Percentiles rank a stretch among this genome's conserved stretches.
phyloP scores from a whole-genome alignment of 768 basidiomycete genomes.

The Boletus rex-veris region DNA sequence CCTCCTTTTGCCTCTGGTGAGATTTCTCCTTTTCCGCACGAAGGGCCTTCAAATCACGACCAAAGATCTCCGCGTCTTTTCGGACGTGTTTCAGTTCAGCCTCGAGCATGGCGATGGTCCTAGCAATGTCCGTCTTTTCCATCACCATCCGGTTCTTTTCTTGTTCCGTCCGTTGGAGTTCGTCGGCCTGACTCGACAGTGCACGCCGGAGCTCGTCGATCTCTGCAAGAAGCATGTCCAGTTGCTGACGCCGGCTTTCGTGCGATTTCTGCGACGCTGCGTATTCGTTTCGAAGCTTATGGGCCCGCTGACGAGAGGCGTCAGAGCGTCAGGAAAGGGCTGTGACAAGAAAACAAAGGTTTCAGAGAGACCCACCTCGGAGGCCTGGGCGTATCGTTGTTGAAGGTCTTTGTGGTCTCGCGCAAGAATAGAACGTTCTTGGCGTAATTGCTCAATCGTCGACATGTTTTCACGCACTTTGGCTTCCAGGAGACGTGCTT shows the following conservation, averaged over 20 bases:
- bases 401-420: constrained; percentile 74
- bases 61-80: constrained; percentile 73
- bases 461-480: constrained; percentile 67
- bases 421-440: constrained; percentile 69
- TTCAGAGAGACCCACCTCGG: constrained; percentile 49
- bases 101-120: constrained; percentile 65
- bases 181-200: constrained; percentile 55
- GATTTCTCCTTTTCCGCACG: constrained; percentile 64
- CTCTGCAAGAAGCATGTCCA: constrained; percentile 68
- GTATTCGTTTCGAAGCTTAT: constrained; percentile 61
- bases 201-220: constrained; percentile 74
- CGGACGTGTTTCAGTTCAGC: constrained; percentile 72
- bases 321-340: not conserved
- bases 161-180: constrained; percentile 59
- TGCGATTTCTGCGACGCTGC: constrained; percentile 61
- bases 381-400: constrained; percentile 57
- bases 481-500: constrained; percentile 61
- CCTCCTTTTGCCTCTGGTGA: constrained; percentile 53
- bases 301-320: constrained; percentile 44
- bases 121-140: constrained; percentile 64
- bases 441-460: constrained; percentile 69
- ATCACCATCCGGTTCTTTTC: constrained; percentile 60
- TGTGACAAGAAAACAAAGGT: not conserved
- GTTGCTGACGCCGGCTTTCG: constrained; percentile 66
- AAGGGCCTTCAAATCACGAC: constrained; percentile 68